Base-by-base conservation (phyloP, 2,329 filamentous ascomycete genomes). In the Phoma sp. region DNA sequence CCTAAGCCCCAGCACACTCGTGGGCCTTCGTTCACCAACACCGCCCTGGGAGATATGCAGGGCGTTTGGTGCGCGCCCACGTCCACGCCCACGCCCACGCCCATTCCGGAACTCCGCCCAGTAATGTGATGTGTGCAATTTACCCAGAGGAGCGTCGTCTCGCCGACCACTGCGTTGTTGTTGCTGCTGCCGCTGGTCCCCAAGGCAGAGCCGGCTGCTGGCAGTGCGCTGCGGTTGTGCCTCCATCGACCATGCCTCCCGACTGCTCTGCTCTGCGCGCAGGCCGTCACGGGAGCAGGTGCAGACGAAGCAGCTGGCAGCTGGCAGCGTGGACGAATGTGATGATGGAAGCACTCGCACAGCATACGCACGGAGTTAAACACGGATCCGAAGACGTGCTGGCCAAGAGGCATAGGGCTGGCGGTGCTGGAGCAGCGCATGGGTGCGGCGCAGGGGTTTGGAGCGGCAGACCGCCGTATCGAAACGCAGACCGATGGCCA, bases 391-490 rank as follows among this genome's bases (percentile, higher is more conserved):
- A 58, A 27, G 33, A 43, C 14, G 37, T 27, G 46, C 47, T 44
- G 53, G 53, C 53, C 61, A 63, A 66, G 64, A 58, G 58, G 55
- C 60, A 52, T 66, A 67, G 63, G 64, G 62, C 65, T 64, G 62
- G 47, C 53, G 56, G 43, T 52, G 57, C 33, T 44, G 42, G 41
- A 43, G 45, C 50, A 39, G 37, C 18, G 49, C 39, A 23, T 37
- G 38, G 46, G 48, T 42, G 54, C 33, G 58, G 36, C 30, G 43
- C 58, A 61, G 55, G 57, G 56, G 52, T 43, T 48, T 52, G 40
- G 37, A 48, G 52, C 42, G 55, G 36, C 61, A 60, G 64, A 67
- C 65, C 65, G 65, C 65, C 65, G 62, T 53, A 52, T 55, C 58
- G 49, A 66, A 67, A 50, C 46, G 18, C 47, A 23, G 64, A 58